Percentiles rank a stretch among this genome's conserved stretches.
phyloP scores from a whole-genome alignment of 768 basidiomycete species.

The Cystoderma amianthinum region DNA sequence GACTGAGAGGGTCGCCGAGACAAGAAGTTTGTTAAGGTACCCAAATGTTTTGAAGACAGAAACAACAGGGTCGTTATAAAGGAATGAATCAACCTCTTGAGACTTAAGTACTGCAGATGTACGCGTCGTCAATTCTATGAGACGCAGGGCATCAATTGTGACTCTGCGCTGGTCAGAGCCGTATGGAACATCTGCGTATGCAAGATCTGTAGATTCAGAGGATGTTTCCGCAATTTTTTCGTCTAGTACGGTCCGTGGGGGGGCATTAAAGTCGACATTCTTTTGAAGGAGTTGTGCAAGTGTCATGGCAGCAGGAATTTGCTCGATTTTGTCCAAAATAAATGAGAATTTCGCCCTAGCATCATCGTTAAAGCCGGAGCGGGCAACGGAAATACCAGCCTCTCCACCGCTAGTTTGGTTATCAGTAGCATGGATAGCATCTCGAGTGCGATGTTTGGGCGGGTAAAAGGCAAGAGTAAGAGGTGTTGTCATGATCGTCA shows the following conservation, averaged over 20 bases:
- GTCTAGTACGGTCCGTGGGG: slow-evolving; percentile 3
- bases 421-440: slow-evolving; percentile 9
- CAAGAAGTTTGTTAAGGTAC: slow-evolving; percentile 55
- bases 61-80: slow-evolving; percentile 65
- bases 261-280: slow-evolving; percentile 1
- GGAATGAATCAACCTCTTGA: slow-evolving; percentile 63
- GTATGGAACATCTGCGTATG: slow-evolving; percentile 3
- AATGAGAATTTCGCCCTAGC: slow-evolving; percentile 59
- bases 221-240: slow-evolving; percentile 10
- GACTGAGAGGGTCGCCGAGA: slow-evolving; percentile 68
- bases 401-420: slow-evolving; percentile 11
- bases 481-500: slow-evolving; percentile 84
- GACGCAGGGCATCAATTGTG: slow-evolving; percentile 70
- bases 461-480: slow-evolving; percentile 78
- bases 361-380: slow-evolving; percentile 23
- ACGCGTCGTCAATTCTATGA: slow-evolving; percentile 86
- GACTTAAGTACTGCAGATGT: slow-evolving; percentile 84
- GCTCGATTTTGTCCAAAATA: slow-evolving; percentile 76
- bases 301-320: slow-evolving; percentile 78
- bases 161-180: slow-evolving; percentile 13
- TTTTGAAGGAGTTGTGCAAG: slow-evolving; percentile 66
- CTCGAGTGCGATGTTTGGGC: slow-evolving; percentile 39
- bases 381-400: slow-evolving; percentile 10
- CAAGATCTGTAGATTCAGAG: neutral
- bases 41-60: slow-evolving; percentile 76